Conservation (phyloP, 2,329 filamentous ascomycete species). For the Alternaria angustiovoidea region DNA sequence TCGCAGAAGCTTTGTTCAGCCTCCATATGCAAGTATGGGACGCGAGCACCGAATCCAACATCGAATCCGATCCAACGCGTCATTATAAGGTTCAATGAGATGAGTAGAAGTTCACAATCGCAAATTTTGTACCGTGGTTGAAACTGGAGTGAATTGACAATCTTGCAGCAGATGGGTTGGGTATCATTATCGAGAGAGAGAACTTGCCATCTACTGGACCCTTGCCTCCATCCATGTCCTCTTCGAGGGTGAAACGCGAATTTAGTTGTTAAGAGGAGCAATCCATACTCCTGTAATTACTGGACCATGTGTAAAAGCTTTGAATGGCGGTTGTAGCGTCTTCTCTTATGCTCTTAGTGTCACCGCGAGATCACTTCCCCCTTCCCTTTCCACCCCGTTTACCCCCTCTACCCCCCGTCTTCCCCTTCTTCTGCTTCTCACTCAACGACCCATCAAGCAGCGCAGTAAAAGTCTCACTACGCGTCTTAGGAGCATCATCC, state of each 20-base stretch:
- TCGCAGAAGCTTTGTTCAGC: not conserved
- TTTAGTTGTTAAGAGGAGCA: too few relatives aligned
- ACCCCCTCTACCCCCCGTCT: not conserved
- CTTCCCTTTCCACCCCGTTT: not conserved
- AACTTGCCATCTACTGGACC: not conserved
- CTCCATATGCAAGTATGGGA: not conserved
- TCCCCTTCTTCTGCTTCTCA: slow-evolving; percentile 22
- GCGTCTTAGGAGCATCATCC: slow-evolving; percentile 27
- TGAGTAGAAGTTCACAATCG: not conserved
- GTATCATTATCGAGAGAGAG: not conserved
- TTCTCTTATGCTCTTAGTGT: too few relatives aligned
- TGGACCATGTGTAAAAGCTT: too few relatives aligned
- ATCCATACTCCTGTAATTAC: too few relatives aligned
- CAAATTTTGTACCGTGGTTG: not conserved
- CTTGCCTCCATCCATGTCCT: too few relatives aligned
- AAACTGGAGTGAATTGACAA: not conserved
- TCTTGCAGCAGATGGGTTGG: not conserved
- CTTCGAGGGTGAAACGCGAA: too few relatives aligned
- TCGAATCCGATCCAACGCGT: not conserved
- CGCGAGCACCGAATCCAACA: not conserved
- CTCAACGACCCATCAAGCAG: slow-evolving; percentile 28
- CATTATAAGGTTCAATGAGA: not conserved
- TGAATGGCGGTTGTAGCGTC: too few relatives aligned
- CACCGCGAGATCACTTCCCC: not conserved
- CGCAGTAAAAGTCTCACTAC: slow-evolving; percentile 36